Evolutionary conservation across 257 asterid species (phyloP).

Genomic region (Solanum arcanum): DNA sequence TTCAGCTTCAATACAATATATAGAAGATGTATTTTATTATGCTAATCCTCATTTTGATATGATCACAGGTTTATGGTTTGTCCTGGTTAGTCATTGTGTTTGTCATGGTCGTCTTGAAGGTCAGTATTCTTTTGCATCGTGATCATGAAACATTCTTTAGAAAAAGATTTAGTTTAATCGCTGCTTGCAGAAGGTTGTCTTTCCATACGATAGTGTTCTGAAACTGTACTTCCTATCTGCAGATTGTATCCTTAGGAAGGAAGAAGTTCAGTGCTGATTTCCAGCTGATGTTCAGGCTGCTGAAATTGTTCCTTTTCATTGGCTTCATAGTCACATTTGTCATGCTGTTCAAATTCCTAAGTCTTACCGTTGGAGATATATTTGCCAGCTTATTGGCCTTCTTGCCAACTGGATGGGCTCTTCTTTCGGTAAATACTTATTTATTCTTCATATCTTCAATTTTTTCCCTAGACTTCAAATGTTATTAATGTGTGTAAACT

Average conservation of each 20-base stretch:
- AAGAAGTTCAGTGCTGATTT: slow-evolving; percentile 80
- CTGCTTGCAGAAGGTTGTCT: background rate
- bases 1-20: background rate
- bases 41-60: background rate
- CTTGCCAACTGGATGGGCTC: slow-evolving; percentile 93
- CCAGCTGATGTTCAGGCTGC: slow-evolving; percentile 88
- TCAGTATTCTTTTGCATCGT: background rate
- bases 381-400: slow-evolving; percentile 73
- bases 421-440: slow-evolving; percentile 37
- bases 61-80: slow-evolving; percentile 66
- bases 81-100: slow-evolving; percentile 89
- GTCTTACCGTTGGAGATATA: slow-evolving; percentile 62
- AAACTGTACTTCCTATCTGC: slow-evolving; percentile 8
- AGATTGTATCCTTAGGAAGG: slow-evolving; percentile 91
- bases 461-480: background rate
- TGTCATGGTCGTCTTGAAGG: slow-evolving; percentile 66
- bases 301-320: slow-evolving; percentile 59
- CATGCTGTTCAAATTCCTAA: slow-evolving; percentile 46
- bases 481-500: background rate
- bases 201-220: background rate
- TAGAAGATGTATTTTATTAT: background rate
- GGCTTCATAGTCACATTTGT: slow-evolving; percentile 40
- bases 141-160: background rate
- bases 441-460: background rate
- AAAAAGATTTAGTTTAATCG: background rate